Conservation (phyloP, 768 basidiomycete species). For the Tulasnella sp. region DNA sequence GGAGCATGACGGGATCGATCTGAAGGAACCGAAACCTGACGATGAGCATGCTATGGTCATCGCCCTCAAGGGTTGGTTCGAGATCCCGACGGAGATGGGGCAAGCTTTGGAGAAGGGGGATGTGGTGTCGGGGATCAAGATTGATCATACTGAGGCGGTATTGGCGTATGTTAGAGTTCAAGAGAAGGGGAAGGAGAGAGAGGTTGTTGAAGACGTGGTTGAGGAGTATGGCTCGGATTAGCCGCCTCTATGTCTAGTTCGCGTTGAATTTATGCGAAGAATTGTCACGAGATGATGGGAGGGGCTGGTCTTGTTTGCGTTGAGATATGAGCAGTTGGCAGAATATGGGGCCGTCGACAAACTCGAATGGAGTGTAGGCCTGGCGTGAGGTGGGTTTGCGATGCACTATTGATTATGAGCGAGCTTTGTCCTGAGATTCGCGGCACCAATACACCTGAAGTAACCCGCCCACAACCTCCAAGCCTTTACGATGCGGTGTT, state of each 20-base stretch:
- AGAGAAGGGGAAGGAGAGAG: too few species aligned
- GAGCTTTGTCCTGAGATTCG: too few species aligned
- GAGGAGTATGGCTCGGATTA: too few species aligned
- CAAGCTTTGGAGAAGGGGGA: neutral
- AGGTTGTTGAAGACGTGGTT: too few species aligned
- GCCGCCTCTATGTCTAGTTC: neutral
- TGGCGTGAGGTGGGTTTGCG: too few species aligned
- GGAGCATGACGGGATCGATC: neutral
- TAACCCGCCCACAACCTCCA: too few species aligned
- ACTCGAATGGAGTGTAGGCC: too few species aligned
- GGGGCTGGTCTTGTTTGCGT: too few species aligned
- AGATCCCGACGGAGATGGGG: neutral
- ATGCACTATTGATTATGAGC: too few species aligned
- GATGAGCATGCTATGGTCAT: neutral
- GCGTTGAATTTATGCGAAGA: neutral
- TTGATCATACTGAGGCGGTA: neutral
- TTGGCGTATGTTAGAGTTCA: neutral
- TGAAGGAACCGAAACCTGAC: neutral
- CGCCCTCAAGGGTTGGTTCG: neutral
- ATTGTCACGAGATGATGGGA: neutral
- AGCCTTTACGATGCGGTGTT: too few species aligned
- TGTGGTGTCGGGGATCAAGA: neutral
- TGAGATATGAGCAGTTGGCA: neutral
- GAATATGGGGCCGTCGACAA: too few species aligned
- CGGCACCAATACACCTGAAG: too few species aligned